Base-by-base conservation (phyloP, 140 eudicot genomes). In the Ambrosia hybrid region DNA sequence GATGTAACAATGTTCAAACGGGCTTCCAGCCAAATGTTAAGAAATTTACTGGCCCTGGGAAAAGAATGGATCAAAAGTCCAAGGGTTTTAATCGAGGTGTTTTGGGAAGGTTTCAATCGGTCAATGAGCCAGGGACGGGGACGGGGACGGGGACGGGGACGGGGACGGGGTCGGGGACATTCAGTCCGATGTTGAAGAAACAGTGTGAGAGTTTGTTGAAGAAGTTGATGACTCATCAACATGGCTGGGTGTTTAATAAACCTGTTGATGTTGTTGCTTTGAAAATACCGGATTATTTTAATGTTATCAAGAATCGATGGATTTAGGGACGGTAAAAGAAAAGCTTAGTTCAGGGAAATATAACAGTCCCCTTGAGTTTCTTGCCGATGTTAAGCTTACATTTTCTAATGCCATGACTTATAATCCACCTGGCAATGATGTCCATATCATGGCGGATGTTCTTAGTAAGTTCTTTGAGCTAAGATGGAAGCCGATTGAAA, bases 391-490 rank as follows among this genome's bases (percentile, higher is more conserved):
- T 56, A 79, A 92, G 73, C 95, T 83, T 36, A 86, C 97, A 12
- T 91, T 91, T 45, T 55, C 85, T n/a, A 91, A 91, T 56, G 97
- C 96, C 41, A 80, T 80, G 97, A 88, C 93, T 3, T 91, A 91
- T 67, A 91, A 91, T 75, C 93, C 96, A 2, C 83, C 89, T 12
- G 89, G 89, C 11, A 86, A 72, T 73, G 87, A 84, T 80, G 89
- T 80, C 39, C 88, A 91, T 67, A 3, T 84, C 53, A 84, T 91
- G 91, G 97, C 96, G 6, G 87, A 86, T 13, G 73, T 83, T 17
- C 75, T 88, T 62, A 76, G 88, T 65, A 79, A 80, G 6, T 80
- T 86, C 62, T 91, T 88, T 15, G 94, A 91, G 66, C 59, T 72
- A 59, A 80, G 91, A 74, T 91, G 96, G 93, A 88, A 91, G 68